phyloP scores from a whole-genome alignment of 2,329 filamentous ascomycete genomes.

The Claviceps quebecensis region DNA sequence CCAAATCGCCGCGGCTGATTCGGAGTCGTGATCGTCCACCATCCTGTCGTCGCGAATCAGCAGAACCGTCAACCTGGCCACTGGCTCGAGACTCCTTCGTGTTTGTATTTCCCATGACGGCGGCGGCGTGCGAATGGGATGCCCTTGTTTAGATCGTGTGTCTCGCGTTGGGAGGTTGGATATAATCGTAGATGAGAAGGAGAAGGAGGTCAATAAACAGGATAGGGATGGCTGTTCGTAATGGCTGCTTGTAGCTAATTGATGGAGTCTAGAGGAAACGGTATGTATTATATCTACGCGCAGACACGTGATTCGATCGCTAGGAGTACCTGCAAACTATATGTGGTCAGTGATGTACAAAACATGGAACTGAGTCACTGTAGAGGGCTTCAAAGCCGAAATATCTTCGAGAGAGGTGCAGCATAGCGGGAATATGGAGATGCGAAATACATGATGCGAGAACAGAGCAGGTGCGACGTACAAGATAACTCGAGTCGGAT shows the following conservation, averaged over 20 bases:
- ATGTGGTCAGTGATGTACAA: background rate
- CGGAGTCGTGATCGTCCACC: slow-evolving; percentile 14
- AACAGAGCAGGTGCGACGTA: slow-evolving; percentile 1
- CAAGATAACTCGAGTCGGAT: background rate
- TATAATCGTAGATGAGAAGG: background rate
- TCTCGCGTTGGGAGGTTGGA: too few species aligned
- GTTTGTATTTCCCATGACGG: slow-evolving; percentile 25
- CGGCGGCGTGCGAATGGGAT: background rate
- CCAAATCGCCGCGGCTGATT: slow-evolving; percentile 31
- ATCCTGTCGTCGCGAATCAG: slow-evolving; percentile 8
- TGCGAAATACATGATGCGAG: background rate
- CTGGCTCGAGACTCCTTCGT: slow-evolving; percentile 24
- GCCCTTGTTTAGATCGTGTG: too few species aligned
- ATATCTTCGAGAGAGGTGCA: background rate
- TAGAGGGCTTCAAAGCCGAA: background rate
- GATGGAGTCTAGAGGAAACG: background rate
- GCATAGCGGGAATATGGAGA: background rate
- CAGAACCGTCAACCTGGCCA: slow-evolving; percentile 10
- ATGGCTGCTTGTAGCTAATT: background rate
- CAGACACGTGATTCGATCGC: background rate
- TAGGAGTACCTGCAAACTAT: background rate
- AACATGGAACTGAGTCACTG: background rate
- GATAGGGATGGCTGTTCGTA: background rate
- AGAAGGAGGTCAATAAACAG: background rate
- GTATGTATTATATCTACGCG: background rate